These are phyloP conservation scores for Acer saccharum DNA, from an alignment of 345 rosid genomes.

Conservation along the genomic window DNA sequence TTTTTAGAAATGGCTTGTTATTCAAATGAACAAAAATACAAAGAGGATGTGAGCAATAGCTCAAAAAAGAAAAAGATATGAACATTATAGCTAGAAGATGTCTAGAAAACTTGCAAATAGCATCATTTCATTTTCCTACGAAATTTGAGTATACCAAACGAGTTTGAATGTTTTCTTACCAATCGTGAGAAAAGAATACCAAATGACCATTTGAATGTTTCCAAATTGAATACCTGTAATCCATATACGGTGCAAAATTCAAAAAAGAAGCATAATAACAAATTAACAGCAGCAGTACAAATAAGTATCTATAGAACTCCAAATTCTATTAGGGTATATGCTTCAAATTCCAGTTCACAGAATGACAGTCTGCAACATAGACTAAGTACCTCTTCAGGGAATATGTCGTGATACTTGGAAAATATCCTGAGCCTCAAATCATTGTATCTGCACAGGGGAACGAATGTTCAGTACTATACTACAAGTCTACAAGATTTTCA, in stretches of 20 bases:
- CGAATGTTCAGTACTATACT: neutral
- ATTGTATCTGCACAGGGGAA: conserved; percentile 54
- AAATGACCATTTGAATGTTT: conserved; percentile 94
- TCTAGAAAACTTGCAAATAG: neutral
- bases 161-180: conserved; percentile 48
- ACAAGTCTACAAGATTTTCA: too few species aligned
- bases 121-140: neutral
- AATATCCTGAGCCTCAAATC: conserved; percentile 82
- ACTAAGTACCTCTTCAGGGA: conserved; percentile 80
- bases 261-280: conserved; percentile 5
- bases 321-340: neutral
- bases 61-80: neutral
- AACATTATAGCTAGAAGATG: neutral
- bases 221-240: conserved; percentile 78
- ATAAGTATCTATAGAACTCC: conserved; percentile 6
- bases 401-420: conserved; percentile 81
- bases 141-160: neutral
- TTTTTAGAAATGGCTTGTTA: neutral
- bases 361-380: neutral
- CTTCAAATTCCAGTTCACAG: conserved; percentile 8
- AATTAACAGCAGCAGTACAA: neutral
- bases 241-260: conserved; percentile 21
- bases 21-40: too few species aligned
- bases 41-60: neutral
- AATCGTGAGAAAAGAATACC: conserved; percentile 95